Evolutionary conservation across 2,329 filamentous ascomycete species (phyloP), one percentile per base, ranked within the genome.

Genomic region (Corniculantispora saksenae): DNA sequence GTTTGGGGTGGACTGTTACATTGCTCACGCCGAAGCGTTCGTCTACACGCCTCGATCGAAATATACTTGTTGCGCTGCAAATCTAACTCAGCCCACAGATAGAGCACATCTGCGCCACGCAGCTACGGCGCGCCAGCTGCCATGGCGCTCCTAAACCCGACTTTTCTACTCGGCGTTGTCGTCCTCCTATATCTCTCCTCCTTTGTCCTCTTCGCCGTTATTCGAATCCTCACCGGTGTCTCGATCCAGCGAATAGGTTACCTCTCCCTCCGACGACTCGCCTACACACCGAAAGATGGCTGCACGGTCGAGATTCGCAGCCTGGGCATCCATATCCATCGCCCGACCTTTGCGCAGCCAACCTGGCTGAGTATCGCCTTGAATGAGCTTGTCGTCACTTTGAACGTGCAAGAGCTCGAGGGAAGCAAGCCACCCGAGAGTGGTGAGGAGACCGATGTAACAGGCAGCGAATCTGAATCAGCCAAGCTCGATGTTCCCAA

Each of bases 231-330:
- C 67, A 98, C 94, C 43, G 95, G 95, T 67, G 84, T 99, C 65
- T 99, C 95, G 7, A 97, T 99, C 69, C 96, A 99, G 79, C 89
- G 95, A 70, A 87, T 99, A 71, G 95, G 95, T 68, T 97, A 96
- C 77, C 89, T 96, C 70, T 97, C 95, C 43, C 84, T 99, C 70
- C 90, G 94, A 69, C 91, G 94, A 70, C 90, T 99, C 67, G 91
- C 93, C 65, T 98, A 96, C 77, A 92, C 92, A 17, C 93, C 93
- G 32, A 89, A 86, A 77, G 93, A 97, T 85, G 95, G 95, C 71
- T 82, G 97, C 73, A 91, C 91, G 72, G 88, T 99, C 77, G 93
- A 97, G 77, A 89, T 99, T 64, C 89, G 95, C 59, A 92, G 94
- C 59, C 83, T 99, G 61, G 93, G 95, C 53, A 83, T 99, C 71